Conservation (phyloP, 202 grass and related monocot species). For the Zizania palustris region DNA sequence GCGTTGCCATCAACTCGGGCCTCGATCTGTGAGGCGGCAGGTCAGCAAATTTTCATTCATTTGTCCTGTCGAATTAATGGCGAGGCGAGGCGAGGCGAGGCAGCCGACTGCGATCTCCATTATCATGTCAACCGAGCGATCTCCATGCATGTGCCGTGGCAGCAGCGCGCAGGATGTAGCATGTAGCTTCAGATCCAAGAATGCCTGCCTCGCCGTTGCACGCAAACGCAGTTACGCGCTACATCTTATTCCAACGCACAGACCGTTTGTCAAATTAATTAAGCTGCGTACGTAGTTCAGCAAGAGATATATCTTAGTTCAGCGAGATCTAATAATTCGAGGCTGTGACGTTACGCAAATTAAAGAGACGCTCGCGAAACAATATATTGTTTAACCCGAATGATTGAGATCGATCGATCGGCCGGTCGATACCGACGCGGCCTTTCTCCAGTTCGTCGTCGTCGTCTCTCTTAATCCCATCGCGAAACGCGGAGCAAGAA, state of each 20-base stretch:
- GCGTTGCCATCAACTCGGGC: neutral
- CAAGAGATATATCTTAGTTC: conserved; percentile 36
- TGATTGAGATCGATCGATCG: conserved; percentile 35
- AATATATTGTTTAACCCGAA: conserved; percentile 4
- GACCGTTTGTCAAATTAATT: conserved; percentile 19
- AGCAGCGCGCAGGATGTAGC: neutral
- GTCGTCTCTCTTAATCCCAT: conserved; percentile 1
- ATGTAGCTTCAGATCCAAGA: conserved; percentile 30
- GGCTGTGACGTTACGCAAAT: conserved; percentile 40
- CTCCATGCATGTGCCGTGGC: neutral
- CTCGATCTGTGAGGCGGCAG: neutral
- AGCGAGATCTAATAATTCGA: conserved; percentile 35
- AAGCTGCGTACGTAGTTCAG: neutral
- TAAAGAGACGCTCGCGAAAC: neutral
- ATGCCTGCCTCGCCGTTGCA: neutral
- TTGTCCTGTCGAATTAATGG: neutral
- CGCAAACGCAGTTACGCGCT: too few relatives aligned
- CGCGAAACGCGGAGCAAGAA: conserved; percentile 59
- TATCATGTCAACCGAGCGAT: neutral
- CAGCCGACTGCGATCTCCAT: neutral
- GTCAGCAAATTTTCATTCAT: neutral
- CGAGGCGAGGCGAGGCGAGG: neutral
- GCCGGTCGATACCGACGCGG: neutral
- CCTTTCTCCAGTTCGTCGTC: neutral
- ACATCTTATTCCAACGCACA: neutral